Evolutionary conservation across 306 rosid genomes (phyloP).

Genomic region (Cicer yamashitae): DNA sequence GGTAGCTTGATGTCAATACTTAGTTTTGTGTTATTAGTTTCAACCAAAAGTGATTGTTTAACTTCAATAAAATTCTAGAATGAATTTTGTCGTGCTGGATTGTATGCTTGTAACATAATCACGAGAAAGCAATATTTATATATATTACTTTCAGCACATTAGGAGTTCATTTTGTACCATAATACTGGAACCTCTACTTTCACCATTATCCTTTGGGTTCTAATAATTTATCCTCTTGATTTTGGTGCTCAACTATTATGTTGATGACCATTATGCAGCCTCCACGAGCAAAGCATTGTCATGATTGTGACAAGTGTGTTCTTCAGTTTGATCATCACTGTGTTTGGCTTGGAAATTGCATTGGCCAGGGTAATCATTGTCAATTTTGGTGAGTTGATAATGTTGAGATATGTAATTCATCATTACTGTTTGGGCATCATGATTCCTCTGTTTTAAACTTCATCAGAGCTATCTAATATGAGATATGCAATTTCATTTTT

Average conservation of each 20-base stretch:
- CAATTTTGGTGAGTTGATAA: constrained; percentile 84
- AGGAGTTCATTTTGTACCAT: constrained; percentile 23
- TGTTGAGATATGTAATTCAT: constrained; percentile 30
- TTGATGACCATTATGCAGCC: constrained; percentile 69
- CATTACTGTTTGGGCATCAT: constrained; percentile 27
- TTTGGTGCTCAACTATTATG: constrained; percentile 41
- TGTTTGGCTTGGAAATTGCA: constrained; percentile 99
- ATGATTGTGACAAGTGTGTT: constrained; percentile 93
- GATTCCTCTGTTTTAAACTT: constrained; percentile 8
- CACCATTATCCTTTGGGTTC: constrained; percentile 17
- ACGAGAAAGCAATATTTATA: constrained; percentile 23
- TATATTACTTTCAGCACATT: constrained; percentile 36
- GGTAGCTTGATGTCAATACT: constrained; percentile 21
- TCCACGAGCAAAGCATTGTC: constrained; percentile 96
- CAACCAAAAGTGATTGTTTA: constrained; percentile 31
- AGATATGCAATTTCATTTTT: constrained; percentile 33
- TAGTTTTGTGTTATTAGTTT: constrained; percentile 21
- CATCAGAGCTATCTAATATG: background rate
- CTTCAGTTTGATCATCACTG: constrained; percentile 99
- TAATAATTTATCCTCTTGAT: constrained; percentile 35
- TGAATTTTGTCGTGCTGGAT: constrained; percentile 19
- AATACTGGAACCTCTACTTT: constrained; percentile 10
- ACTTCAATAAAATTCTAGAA: constrained; percentile 21
- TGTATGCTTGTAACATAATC: constrained; percentile 31
- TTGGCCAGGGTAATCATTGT: constrained; percentile 95